A percentile compares a stretch with the other conserved stretches of the same genome.
phyloP scores from a whole-genome alignment of 169 alveolate species.

The Babesia caballi region DNA sequence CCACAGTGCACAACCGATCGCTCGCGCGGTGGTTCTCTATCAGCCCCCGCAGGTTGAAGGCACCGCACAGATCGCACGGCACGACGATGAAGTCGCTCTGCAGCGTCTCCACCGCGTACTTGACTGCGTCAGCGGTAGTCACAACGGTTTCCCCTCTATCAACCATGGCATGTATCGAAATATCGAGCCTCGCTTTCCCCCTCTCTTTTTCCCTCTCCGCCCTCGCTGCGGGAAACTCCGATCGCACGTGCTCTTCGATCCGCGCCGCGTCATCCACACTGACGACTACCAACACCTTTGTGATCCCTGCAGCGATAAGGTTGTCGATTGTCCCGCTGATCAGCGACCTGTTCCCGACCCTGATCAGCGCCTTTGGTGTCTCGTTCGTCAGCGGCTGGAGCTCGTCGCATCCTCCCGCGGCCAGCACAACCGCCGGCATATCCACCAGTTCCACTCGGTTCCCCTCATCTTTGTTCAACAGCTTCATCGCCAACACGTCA shows the following conservation, averaged over 20 bases:
- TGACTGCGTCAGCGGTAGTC: slow-evolving; percentile 37
- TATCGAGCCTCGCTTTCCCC: not conserved
- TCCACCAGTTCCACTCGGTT: not conserved
- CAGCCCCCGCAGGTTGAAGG: slow-evolving; percentile 37
- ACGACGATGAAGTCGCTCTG: slow-evolving; percentile 42
- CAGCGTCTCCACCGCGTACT: not conserved
- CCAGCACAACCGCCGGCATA: slow-evolving; percentile 43
- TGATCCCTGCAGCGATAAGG: slow-evolving; percentile 13
- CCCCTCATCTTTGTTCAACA: too few species aligned
- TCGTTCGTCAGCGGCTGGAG: slow-evolving; percentile 18
- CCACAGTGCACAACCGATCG: slow-evolving; percentile 48
- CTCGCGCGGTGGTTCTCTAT: slow-evolving; percentile 23
- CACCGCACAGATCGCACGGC: slow-evolving; percentile 60
- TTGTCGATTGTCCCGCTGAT: slow-evolving; percentile 26
- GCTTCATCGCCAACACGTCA: too few species aligned
- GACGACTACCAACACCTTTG: slow-evolving; percentile 1
- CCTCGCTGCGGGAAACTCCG: not conserved
- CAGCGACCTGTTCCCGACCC: slow-evolving; percentile 27
- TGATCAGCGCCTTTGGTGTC: slow-evolving; percentile 39
- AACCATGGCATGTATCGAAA: slow-evolving; percentile 7
- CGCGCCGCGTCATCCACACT: not conserved
- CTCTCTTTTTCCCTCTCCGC: not conserved
- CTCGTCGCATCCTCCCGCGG: slow-evolving; percentile 41
- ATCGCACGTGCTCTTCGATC: slow-evolving; percentile 32
- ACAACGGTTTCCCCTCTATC: not conserved